Percentiles rank a stretch among this genome's conserved stretches.
phyloP scores from a whole-genome alignment of 1,139 yeast species.

The Wickerhamomyces sp. region DNA sequence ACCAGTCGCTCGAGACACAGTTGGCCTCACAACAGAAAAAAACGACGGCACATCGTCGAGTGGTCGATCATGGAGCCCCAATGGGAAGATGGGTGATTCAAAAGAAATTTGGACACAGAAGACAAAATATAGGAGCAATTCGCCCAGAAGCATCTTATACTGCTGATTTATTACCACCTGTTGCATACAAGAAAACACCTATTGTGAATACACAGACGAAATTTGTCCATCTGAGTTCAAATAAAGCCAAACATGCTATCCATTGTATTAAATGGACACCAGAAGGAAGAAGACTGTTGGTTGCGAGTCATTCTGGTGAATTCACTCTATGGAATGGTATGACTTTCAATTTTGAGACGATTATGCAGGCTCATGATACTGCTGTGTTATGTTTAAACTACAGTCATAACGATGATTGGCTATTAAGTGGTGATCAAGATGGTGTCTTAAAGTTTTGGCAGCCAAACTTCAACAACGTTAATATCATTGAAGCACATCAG shows the following conservation, averaged over 20 bases:
- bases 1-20: slow-evolving; percentile 23
- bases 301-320: slow-evolving; percentile 92
- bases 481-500: slow-evolving; percentile 73
- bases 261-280: slow-evolving; percentile 95
- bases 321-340: slow-evolving; percentile 96
- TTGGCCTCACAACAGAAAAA: slow-evolving; percentile 27
- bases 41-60: slow-evolving; percentile 64
- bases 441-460: slow-evolving; percentile 96
- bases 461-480: slow-evolving; percentile 94
- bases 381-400: slow-evolving; percentile 78
- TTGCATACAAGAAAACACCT: slow-evolving; percentile 44
- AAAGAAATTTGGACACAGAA: slow-evolving; percentile 46
- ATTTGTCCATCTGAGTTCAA: slow-evolving; percentile 86
- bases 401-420: slow-evolving; percentile 92
- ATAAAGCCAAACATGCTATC: slow-evolving; percentile 88
- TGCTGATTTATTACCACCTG: slow-evolving; percentile 68
- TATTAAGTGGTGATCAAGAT: slow-evolving; percentile 87
- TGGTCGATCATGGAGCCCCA: slow-evolving; percentile 85
- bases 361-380: slow-evolving; percentile 97
- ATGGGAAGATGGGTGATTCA: slow-evolving; percentile 68
- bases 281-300: slow-evolving; percentile 85
- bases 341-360: slow-evolving; percentile 92
- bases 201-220: slow-evolving; percentile 63
- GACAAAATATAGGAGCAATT: slow-evolving; percentile 50
- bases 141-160: slow-evolving; percentile 78